These are phyloP conservation scores for Lasiodiplodia hormozganensis DNA, from an alignment of 2,329 filamentous ascomycete species.

Conservation along the genomic window DNA sequence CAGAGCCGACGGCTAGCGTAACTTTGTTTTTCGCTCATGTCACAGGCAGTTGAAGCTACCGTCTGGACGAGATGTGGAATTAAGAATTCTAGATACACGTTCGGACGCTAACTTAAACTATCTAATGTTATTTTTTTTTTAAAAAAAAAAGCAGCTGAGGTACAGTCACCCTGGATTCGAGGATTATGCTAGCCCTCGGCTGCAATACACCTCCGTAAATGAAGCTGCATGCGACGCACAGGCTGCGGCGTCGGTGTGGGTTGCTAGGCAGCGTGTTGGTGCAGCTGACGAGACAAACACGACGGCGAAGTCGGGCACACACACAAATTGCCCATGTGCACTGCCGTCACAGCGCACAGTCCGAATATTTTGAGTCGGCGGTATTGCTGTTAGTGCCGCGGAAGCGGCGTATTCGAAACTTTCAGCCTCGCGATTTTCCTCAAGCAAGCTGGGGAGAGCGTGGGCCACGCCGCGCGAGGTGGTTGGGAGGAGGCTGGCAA, in stretches of 20 bases:
- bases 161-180: too few relatives aligned
- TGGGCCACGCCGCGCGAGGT: slow-evolving; percentile 20
- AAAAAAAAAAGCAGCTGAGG: too few relatives aligned
- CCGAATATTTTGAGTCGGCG: slow-evolving; percentile 6
- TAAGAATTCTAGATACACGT: too few relatives aligned
- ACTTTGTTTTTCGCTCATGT: too few relatives aligned
- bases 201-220: not conserved
- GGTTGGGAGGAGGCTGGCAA: slow-evolving; percentile 23
- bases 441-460: slow-evolving; percentile 10
- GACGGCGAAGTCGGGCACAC: not conserved
- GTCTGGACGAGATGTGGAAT: too few relatives aligned
- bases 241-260: not conserved
- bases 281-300: not conserved
- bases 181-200: too few relatives aligned
- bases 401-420: slow-evolving; percentile 2
- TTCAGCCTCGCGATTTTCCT: slow-evolving; percentile 22
- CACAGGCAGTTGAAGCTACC: too few relatives aligned
- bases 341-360: not conserved
- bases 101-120: too few relatives aligned
- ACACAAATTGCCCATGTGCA: not conserved
- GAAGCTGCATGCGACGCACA: not conserved
- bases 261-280: slow-evolving; percentile 1
- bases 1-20: too few relatives aligned
- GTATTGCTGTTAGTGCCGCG: not conserved
- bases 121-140: too few relatives aligned